A percentile compares a stretch with the other conserved stretches of the same genome.
phyloP scores from a whole-genome alignment of 1,139 yeast genomes.

The Tardiomyces digboiensis region DNA sequence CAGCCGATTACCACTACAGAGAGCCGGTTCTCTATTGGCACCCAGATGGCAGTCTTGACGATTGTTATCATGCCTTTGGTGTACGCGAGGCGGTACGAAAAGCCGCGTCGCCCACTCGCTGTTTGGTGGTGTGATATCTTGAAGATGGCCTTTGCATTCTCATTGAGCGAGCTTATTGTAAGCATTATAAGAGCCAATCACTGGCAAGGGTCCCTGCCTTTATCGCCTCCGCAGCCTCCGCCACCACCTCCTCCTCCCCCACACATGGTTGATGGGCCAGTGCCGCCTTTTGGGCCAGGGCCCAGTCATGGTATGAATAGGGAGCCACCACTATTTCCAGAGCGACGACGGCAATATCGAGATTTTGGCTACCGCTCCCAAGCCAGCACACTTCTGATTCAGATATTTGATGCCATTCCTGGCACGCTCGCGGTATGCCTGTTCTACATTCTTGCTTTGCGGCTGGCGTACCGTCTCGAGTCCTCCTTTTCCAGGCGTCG shows the following conservation, averaged over 20 bases:
- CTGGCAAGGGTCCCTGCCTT: background rate
- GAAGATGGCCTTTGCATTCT: slow-evolving; percentile 5
- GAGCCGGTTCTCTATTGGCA: background rate
- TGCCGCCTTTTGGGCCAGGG: background rate
- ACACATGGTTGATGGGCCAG: background rate
- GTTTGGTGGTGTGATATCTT: slow-evolving; percentile 7
- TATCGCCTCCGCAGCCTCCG: background rate
- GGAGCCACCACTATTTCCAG: background rate
- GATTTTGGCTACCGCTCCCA: background rate
- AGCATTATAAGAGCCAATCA: background rate
- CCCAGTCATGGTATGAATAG: background rate
- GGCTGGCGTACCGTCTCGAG: slow-evolving; percentile 3
- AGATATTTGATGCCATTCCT: slow-evolving; percentile 9
- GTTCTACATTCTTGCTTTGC: slow-evolving; percentile 5
- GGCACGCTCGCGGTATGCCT: slow-evolving; percentile 8
- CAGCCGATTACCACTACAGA: no score
- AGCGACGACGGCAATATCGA: background rate
- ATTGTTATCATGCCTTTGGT: slow-evolving; percentile 7
- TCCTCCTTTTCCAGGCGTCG: slow-evolving; percentile 1
- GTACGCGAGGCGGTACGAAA: slow-evolving; percentile 6
- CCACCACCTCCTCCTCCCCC: background rate
- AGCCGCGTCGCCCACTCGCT: slow-evolving; percentile 6
- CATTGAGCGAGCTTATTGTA: slow-evolving; percentile 5
- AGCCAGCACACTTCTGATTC: slow-evolving; percentile 3
- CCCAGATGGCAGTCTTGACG: slow-evolving; percentile 4